phyloP scores from a whole-genome alignment of 257 asterid species.

The Jacaranda mimosifolia region DNA sequence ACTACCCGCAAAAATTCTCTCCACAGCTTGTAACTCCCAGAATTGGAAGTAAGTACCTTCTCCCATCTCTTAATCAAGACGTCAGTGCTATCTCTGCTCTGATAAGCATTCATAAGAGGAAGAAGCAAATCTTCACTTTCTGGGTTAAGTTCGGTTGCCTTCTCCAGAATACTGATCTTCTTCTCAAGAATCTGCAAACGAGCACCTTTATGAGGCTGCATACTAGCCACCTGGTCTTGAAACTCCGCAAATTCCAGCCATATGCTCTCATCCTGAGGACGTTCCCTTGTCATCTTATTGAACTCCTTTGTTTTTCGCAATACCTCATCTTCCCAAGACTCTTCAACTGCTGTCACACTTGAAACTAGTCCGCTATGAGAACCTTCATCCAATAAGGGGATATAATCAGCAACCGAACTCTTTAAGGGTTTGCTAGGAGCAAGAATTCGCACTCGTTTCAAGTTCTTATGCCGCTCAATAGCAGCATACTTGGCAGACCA shows the following conservation, averaged over 20 bases:
- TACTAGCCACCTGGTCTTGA: constrained; percentile 91
- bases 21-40: constrained; percentile 92
- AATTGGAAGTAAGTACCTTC: constrained; percentile 70
- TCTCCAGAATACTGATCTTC: constrained; percentile 95
- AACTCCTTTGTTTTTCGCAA: constrained; percentile 85
- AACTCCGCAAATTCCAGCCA: constrained; percentile 91
- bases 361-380: constrained; percentile 41
- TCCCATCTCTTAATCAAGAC: constrained; percentile 88
- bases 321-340: constrained; percentile 94
- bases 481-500: constrained; percentile 91
- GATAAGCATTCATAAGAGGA: constrained; percentile 88
- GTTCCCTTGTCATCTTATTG: constrained; percentile 85
- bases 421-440: constrained; percentile 51
- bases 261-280: constrained; percentile 76
- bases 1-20: constrained; percentile 81
- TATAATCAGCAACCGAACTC: constrained; percentile 54
- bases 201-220: constrained; percentile 91
- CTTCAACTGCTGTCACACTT: constrained; percentile 63
- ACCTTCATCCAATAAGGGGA: constrained; percentile 63
- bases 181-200: constrained; percentile 93
- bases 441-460: constrained; percentile 76
- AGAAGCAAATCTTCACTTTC: constrained; percentile 86
- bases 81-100: constrained; percentile 77
- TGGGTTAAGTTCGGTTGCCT: constrained; percentile 91
- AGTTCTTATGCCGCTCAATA: constrained; percentile 84